Conservation (phyloP, 257 asterid genomes). For the Gynochthodes officinalis region DNA sequence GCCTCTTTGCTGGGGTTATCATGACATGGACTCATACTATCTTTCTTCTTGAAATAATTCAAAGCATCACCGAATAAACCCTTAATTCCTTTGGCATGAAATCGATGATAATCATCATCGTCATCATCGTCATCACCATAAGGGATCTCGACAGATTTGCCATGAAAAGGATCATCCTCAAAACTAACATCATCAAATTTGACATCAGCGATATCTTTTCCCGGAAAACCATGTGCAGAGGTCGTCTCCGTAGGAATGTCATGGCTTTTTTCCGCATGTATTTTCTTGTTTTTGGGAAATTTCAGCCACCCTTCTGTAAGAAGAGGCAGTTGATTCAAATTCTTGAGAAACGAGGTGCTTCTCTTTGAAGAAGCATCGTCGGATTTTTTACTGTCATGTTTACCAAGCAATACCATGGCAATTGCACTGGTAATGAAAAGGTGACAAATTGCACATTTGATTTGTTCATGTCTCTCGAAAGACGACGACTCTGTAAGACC, state of each 20-base stretch:
- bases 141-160: conserved; percentile 13
- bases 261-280: conserved; percentile 11
- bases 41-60: conserved; percentile 7
- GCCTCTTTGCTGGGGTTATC: conserved; percentile 26
- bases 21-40: neutral
- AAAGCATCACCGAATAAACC: conserved; percentile 23
- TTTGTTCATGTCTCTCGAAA: conserved; percentile 65
- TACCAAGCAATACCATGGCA: conserved; percentile 51
- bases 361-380: conserved; percentile 30
- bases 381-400: conserved; percentile 30
- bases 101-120: neutral
- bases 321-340: conserved; percentile 45
- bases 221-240: neutral
- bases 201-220: neutral
- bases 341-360: conserved; percentile 47
- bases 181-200: conserved; percentile 6
- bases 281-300: conserved; percentile 41
- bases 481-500: conserved; percentile 72
- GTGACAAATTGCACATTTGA: conserved; percentile 72
- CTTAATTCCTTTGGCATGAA: conserved; percentile 1
- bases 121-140: neutral
- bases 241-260: conserved; percentile 19
- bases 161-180: conserved; percentile 19
- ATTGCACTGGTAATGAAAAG: conserved; percentile 66
- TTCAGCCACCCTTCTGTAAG: conserved; percentile 67